A percentile compares a stretch with the other conserved stretches of the same genome.
These are phyloP conservation scores for Lomentospora prolificans DNA, from an alignment of 2,329 filamentous ascomycete species.

Conservation along the genomic window DNA sequence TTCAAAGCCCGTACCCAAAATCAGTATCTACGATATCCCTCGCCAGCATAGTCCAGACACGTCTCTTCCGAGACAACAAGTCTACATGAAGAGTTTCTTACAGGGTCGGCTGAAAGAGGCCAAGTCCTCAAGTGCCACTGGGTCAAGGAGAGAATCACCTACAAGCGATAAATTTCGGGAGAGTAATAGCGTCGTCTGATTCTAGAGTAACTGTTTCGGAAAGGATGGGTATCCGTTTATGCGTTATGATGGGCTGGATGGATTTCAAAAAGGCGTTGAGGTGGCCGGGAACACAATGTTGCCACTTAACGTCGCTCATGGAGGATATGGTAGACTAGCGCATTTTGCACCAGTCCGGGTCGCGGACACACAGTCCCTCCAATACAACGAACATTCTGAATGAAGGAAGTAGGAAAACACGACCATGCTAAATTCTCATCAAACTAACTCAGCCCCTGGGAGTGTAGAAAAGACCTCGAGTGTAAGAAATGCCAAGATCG, in stretches of 20 bases:
- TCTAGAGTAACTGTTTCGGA: background rate
- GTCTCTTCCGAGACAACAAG: constrained; percentile 32
- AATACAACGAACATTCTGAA: background rate
- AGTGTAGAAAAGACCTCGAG: background rate
- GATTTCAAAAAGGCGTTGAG: background rate
- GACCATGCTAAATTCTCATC: background rate
- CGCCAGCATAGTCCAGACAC: constrained; percentile 23
- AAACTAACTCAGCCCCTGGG: background rate
- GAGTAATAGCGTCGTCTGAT: background rate
- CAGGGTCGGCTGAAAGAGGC: constrained; percentile 16
- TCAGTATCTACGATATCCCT: constrained; percentile 37
- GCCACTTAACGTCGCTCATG: background rate
- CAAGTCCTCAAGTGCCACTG: background rate
- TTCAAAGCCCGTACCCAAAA: constrained; percentile 47
- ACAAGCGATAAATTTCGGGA: background rate
- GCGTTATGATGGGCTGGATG: background rate
- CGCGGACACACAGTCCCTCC: background rate
- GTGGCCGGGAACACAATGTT: background rate
- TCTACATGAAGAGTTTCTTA: constrained; percentile 40
- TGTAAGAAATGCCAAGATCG: background rate
- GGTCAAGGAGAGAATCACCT: background rate
- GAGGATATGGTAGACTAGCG: background rate
- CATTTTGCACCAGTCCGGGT: background rate
- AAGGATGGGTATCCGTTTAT: background rate
- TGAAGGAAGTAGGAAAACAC: background rate